Percentiles rank a stretch among this genome's conserved stretches.
Conservation (phyloP, 208 protist species). For the Acanthamoeba royreba region DNA sequence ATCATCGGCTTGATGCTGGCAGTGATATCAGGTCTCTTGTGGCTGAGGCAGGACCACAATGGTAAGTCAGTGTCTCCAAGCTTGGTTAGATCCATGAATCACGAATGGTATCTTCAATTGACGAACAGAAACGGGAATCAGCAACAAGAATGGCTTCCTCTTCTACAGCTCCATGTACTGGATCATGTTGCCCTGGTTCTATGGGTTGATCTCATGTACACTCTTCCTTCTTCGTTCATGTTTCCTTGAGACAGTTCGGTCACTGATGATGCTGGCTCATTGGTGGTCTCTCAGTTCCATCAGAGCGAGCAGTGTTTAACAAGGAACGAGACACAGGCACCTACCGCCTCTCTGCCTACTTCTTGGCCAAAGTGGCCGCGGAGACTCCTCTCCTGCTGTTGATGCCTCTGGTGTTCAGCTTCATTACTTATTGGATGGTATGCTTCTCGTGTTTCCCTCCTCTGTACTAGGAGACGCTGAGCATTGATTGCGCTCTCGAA, state of each 20-base stretch:
- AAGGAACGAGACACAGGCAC: slow-evolving; percentile 44
- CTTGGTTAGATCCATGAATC: not conserved
- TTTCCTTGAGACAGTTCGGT: too few relatives aligned
- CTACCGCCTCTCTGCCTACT: slow-evolving; percentile 60
- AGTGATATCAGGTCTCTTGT: not conserved
- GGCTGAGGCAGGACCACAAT: not conserved
- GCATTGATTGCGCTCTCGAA: not conserved
- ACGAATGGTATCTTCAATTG: not conserved
- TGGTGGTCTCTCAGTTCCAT: not conserved
- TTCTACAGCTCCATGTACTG: not conserved
- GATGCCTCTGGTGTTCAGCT: not conserved
- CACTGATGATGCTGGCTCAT: too few relatives aligned
- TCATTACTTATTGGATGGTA: slow-evolving; percentile 64
- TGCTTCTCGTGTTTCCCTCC: not conserved
- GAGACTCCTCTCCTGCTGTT: slow-evolving; percentile 44
- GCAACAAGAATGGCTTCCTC: not conserved
- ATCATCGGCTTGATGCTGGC: not conserved
- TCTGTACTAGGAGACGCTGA: not conserved
- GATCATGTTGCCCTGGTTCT: not conserved
- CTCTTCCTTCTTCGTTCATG: not conserved
- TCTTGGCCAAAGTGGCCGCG: slow-evolving; percentile 51
- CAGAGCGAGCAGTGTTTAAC: slow-evolving; percentile 48
- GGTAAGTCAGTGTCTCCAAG: not conserved
- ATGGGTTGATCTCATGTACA: not conserved
- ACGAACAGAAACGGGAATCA: not conserved